phyloP scores from a whole-genome alignment of 768 basidiomycete genomes.

The Trametes cubensis region DNA sequence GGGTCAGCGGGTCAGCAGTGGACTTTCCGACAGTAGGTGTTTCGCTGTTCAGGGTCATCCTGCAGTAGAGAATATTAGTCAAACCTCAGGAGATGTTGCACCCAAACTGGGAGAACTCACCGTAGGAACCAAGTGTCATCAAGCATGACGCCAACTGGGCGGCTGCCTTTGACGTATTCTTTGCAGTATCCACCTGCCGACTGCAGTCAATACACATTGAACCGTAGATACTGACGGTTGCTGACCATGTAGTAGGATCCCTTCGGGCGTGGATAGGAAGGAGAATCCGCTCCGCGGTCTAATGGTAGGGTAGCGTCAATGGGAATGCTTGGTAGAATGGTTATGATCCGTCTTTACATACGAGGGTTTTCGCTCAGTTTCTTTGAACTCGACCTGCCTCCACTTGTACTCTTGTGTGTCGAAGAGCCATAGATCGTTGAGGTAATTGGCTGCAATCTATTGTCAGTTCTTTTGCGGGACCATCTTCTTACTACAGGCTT shows the following conservation, averaged over 20 bases:
- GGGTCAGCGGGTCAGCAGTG: slow-evolving; percentile 47
- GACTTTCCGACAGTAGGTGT: slow-evolving; percentile 37
- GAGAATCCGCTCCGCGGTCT: slow-evolving; percentile 85
- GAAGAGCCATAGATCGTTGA: slow-evolving; percentile 85
- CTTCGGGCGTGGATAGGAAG: slow-evolving; percentile 76
- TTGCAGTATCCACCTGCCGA: slow-evolving; percentile 84
- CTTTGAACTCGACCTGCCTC: slow-evolving; percentile 74
- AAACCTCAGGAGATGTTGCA: neutral
- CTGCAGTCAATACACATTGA: neutral
- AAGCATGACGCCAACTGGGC: slow-evolving; percentile 82
- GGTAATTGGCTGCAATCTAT: slow-evolving; percentile 63
- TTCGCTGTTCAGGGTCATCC: slow-evolving; percentile 37
- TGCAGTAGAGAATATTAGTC: slow-evolving; percentile 27
- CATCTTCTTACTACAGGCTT: slow-evolving; percentile 23
- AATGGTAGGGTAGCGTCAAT: neutral
- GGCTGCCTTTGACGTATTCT: slow-evolving; percentile 84
- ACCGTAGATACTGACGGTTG: neutral
- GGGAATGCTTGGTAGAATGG: neutral
- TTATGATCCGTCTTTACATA: slow-evolving; percentile 37
- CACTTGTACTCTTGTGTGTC: slow-evolving; percentile 87
- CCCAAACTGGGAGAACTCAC: slow-evolving; percentile 40
- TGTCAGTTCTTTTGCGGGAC: neutral
- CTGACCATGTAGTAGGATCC: slow-evolving; percentile 77
- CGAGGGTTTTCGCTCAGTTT: slow-evolving; percentile 75
- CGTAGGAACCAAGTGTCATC: slow-evolving; percentile 90